Conservation (phyloP, 495 filamentous ascomycete species). For the Cryomyces minteri region DNA sequence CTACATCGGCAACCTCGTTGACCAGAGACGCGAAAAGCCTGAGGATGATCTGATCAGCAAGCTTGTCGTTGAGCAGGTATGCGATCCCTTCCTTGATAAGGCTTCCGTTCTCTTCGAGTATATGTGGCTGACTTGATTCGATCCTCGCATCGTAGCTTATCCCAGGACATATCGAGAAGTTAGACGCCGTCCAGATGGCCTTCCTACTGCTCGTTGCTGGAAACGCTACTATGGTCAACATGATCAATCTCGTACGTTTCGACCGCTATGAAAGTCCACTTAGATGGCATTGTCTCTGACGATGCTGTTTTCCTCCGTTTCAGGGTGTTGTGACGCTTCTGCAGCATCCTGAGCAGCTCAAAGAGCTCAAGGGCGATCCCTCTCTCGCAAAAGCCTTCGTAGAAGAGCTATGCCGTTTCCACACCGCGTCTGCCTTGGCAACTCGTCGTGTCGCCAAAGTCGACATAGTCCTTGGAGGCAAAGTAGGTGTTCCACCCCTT, state of each 20-base stretch:
- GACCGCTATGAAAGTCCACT: too few species aligned
- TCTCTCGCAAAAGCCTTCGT: conserved; percentile 18
- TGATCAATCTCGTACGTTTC: conserved; percentile 22
- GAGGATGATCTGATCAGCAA: conserved; percentile 26
- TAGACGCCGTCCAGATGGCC: conserved; percentile 23
- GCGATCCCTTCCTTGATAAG: background rate
- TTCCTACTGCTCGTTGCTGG: conserved; percentile 28
- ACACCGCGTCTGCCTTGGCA: conserved; percentile 25
- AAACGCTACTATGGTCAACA: conserved; percentile 31
- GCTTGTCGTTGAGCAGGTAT: conserved; percentile 21
- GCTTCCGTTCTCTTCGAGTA: too few species aligned
- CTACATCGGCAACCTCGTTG: conserved; percentile 22
- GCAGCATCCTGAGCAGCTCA: conserved; percentile 20
- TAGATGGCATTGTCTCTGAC: background rate
- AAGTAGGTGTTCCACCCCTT: conserved; percentile 3
- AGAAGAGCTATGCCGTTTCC: conserved; percentile 27
- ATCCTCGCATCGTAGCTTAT: conserved; percentile 2
- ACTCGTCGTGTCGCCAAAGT: conserved; percentile 25
- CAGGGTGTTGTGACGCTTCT: conserved; percentile 23
- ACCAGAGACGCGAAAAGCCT: conserved; percentile 18
- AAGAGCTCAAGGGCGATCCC: conserved; percentile 21
- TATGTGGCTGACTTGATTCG: background rate
- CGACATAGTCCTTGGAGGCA: conserved; percentile 24
- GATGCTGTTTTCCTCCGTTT: background rate
- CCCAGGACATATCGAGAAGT: conserved; percentile 19